Percentiles rank a stretch among this genome's conserved stretches.
Evolutionary conservation across 2,329 filamentous ascomycete species (phyloP).

Genomic region (Neonectria coccinea): DNA sequence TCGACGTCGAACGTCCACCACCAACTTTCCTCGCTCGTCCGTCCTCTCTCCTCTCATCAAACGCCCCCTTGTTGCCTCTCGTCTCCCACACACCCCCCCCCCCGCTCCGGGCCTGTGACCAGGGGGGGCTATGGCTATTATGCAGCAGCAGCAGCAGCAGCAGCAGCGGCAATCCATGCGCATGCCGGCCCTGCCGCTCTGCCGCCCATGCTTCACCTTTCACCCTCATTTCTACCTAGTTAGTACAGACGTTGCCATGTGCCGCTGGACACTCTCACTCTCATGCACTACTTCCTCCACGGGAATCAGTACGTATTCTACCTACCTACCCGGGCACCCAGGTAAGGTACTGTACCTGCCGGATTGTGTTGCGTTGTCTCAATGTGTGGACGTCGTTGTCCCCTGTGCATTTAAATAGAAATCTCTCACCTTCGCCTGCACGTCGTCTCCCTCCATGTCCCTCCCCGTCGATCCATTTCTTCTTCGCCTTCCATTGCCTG

Average conservation of each 20-base stretch:
- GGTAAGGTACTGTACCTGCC: too few species aligned
- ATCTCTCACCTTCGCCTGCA: constrained; percentile 21
- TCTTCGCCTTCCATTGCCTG: constrained; percentile 11
- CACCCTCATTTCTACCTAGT: neutral
- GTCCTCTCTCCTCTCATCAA: constrained; percentile 9
- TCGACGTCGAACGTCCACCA: neutral
- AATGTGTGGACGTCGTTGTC: constrained; percentile 1
- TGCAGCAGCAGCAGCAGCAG: constrained; percentile 10
- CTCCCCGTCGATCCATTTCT: constrained; percentile 12
- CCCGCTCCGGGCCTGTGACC: constrained; percentile 19
- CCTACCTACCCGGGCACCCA: too few species aligned
- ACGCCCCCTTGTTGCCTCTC: constrained; percentile 23
- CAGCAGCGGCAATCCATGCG: constrained; percentile 1
- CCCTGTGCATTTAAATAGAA: constrained; percentile 29
- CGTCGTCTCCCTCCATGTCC: neutral
- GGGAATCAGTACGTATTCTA: too few species aligned
- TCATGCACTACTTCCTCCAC: neutral
- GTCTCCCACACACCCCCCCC: constrained; percentile 12
- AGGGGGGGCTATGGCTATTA: neutral
- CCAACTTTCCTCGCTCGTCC: neutral
- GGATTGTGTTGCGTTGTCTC: too few species aligned
- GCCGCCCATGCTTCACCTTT: constrained; percentile 15
- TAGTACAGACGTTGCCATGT: constrained; percentile 16
- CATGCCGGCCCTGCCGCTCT: constrained; percentile 13
- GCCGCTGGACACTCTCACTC: constrained; percentile 13